phyloP scores from a whole-genome alignment of 495 filamentous ascomycete genomes.

The Glarea lozoyensis region DNA sequence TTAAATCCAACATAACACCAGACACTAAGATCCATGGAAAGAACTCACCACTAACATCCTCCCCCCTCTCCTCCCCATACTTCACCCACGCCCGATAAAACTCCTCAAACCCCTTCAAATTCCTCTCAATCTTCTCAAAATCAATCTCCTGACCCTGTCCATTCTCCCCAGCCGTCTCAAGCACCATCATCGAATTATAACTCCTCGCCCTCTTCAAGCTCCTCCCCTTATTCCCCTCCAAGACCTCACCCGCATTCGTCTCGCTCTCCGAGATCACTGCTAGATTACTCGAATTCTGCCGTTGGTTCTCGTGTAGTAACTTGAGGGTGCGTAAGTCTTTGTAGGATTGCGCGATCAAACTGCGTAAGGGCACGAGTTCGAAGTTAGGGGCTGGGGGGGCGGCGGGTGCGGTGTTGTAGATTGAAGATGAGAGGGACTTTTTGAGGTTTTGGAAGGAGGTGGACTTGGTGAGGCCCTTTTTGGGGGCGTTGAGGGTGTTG shows the following conservation, averaged over 20 bases:
- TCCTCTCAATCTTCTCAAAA: slow-evolving; percentile 8
- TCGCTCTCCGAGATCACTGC: neutral
- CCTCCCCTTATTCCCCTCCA: neutral
- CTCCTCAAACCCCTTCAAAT: slow-evolving; percentile 7
- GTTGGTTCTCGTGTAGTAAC: neutral
- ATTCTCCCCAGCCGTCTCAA: neutral
- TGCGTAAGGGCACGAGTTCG: slow-evolving; percentile 3
- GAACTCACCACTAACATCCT: neutral
- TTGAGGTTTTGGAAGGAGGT: neutral
- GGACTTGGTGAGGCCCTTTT: no score
- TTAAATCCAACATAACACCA: neutral
- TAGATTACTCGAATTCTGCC: neutral
- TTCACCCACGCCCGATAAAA: neutral
- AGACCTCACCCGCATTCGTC: neutral
- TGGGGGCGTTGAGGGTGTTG: neutral
- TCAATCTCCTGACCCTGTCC: slow-evolving; percentile 6
- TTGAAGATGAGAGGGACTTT: neutral
- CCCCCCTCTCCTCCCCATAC: neutral
- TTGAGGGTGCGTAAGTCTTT: slow-evolving; percentile 1
- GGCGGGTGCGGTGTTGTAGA: neutral
- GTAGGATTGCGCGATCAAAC: slow-evolving; percentile 8
- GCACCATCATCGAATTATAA: neutral
- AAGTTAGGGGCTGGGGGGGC: neutral
- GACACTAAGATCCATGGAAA: neutral
- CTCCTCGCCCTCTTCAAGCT: neutral